Conservation (phyloP, 768 basidiomycete genomes). For the Floccularia luteovirens region DNA sequence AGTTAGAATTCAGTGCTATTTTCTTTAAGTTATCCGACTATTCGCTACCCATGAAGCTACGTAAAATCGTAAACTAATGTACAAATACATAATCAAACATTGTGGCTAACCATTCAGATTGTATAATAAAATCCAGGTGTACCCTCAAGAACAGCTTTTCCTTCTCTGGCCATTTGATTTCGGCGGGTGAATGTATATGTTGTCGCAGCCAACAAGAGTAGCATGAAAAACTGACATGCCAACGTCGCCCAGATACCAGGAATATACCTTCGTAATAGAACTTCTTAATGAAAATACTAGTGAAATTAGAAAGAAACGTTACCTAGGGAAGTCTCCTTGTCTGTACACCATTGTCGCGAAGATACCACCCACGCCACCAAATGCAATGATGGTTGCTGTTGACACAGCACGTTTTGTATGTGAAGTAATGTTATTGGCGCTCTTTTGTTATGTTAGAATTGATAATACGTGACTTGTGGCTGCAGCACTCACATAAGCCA, state of each 20-base stretch:
- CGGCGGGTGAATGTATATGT: slow-evolving; percentile 18
- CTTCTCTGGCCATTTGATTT: slow-evolving; percentile 23
- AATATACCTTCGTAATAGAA: slow-evolving; percentile 8
- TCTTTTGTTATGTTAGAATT: slow-evolving; percentile 11
- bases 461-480: neutral
- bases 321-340: slow-evolving; percentile 25
- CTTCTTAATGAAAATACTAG: neutral
- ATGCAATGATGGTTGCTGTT: slow-evolving; percentile 24
- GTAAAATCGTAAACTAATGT: too few relatives aligned
- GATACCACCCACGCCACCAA: slow-evolving; percentile 31
- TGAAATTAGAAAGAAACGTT: slow-evolving; percentile 1
- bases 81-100: too few relatives aligned
- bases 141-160: slow-evolving; percentile 22
- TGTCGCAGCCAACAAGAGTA: slow-evolving; percentile 18
- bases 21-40: too few relatives aligned
- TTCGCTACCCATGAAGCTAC: too few relatives aligned
- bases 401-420: slow-evolving; percentile 32
- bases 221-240: slow-evolving; percentile 24
- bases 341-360: slow-evolving; percentile 28
- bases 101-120: too few relatives aligned
- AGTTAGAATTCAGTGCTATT: too few relatives aligned
- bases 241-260: slow-evolving; percentile 28
- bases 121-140: slow-evolving; percentile 33
- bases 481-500: slow-evolving; percentile 26
- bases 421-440: slow-evolving; percentile 25